Conservation (phyloP, 768 basidiomycete species). For the Phaffia australis region DNA sequence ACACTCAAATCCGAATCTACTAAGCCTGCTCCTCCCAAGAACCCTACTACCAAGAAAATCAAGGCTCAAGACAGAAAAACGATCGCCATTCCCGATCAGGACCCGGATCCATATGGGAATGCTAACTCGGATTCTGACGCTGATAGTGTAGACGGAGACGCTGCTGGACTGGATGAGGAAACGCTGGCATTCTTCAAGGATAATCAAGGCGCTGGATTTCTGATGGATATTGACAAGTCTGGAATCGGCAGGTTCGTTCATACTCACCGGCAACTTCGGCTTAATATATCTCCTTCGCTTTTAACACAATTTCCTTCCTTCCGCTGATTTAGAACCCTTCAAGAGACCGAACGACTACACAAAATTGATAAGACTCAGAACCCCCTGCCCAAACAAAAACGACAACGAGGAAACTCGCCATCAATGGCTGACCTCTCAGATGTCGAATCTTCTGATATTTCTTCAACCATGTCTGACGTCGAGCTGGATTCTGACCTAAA, state of each 20-base stretch:
- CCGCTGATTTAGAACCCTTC: slow-evolving; percentile 2
- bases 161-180: slow-evolving; percentile 14
- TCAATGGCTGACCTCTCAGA: slow-evolving; percentile 21
- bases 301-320: not conserved
- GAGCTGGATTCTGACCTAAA: slow-evolving; percentile 12
- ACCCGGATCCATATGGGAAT: slow-evolving; percentile 8
- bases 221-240: slow-evolving; percentile 17
- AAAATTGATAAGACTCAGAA: slow-evolving; percentile 13
- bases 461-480: not conserved
- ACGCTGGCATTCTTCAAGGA: slow-evolving; percentile 18
- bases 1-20: not conserved
- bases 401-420: slow-evolving; percentile 10
- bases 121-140: not conserved
- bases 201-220: slow-evolving; percentile 12
- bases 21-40: slow-evolving; percentile 8
- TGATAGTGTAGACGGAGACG: not conserved
- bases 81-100: slow-evolving; percentile 17
- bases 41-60: slow-evolving; percentile 3
- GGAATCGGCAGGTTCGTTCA: slow-evolving; percentile 13
- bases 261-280: no score
- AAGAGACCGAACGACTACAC: slow-evolving; percentile 14
- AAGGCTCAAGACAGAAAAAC: slow-evolving; percentile 19
- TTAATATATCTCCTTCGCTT: no score
- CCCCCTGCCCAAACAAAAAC: slow-evolving; percentile 16
- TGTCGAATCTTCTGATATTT: slow-evolving; percentile 10